These are phyloP conservation scores for Pleurotus sapidus DNA, from an alignment of 768 basidiomycete genomes.

Conservation along the genomic window DNA sequence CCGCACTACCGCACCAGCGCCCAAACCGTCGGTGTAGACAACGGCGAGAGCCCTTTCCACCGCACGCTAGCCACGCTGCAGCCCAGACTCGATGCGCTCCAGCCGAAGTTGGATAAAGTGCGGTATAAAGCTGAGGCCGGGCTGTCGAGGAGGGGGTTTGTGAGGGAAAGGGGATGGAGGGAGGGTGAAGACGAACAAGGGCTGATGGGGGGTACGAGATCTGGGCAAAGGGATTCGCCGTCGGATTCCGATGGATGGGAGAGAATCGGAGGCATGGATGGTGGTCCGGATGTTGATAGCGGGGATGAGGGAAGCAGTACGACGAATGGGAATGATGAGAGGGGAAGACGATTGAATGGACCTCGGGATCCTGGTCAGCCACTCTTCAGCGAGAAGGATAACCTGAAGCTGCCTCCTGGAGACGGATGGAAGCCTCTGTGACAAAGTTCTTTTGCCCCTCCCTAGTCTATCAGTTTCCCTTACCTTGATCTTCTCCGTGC, in stretches of 20 bases:
- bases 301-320: slow-evolving; percentile 10
- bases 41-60: slow-evolving; percentile 32
- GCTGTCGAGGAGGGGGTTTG: slow-evolving; percentile 52
- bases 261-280: slow-evolving; percentile 12
- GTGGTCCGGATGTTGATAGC: slow-evolving; percentile 18
- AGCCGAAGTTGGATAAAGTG: slow-evolving; percentile 59
- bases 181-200: slow-evolving; percentile 38
- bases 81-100: slow-evolving; percentile 27
- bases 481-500: too few relatives aligned
- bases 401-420: slow-evolving; percentile 59
- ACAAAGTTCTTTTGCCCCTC: background rate
- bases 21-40: background rate
- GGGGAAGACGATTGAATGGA: slow-evolving; percentile 7
- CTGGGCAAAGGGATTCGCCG: background rate
- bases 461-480: too few relatives aligned
- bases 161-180: slow-evolving; percentile 29
- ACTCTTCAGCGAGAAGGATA: slow-evolving; percentile 38
- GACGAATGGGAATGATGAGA: slow-evolving; percentile 5
- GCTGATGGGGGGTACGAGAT: slow-evolving; percentile 11
- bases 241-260: slow-evolving; percentile 21
- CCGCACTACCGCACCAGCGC: background rate
- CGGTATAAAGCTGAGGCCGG: slow-evolving; percentile 74
- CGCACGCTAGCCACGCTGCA: slow-evolving; percentile 39
- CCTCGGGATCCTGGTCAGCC: slow-evolving; percentile 14
- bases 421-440: slow-evolving; percentile 47